Evolutionary conservation across 2,329 filamentous ascomycete genomes (phyloP).

Genomic region (Diplodia intermedia): DNA sequence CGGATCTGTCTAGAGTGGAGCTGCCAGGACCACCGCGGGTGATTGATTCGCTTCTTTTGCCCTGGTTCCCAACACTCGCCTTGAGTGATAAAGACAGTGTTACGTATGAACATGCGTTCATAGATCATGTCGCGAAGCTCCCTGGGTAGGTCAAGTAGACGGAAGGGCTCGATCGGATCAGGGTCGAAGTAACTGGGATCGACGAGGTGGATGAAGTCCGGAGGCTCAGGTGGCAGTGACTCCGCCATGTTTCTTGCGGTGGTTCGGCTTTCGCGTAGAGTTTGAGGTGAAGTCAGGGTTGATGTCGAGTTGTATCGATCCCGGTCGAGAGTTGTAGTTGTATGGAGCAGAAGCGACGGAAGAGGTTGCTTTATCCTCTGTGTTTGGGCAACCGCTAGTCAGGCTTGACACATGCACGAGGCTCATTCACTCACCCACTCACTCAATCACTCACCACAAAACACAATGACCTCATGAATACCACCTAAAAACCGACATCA

Average conservation of each 20-base stretch:
- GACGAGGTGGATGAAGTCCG: not conserved
- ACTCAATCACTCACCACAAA: not conserved
- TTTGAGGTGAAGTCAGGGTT: not conserved
- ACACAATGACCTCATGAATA: too few relatives aligned
- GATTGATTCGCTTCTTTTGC: not conserved
- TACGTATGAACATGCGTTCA: not conserved
- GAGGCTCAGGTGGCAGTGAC: not conserved
- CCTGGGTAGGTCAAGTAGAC: not conserved
- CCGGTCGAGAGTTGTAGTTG: not conserved
- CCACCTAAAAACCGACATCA: not conserved
- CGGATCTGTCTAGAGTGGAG: not conserved
- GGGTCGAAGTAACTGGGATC: not conserved
- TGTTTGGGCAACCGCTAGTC: too few relatives aligned
- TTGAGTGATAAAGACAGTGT: not conserved
- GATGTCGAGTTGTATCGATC: not conserved
- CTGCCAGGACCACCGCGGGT: not conserved
- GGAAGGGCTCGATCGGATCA: not conserved
- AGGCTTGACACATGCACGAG: too few relatives aligned
- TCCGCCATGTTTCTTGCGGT: not conserved
- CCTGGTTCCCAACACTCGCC: not conserved
- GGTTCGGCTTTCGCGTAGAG: not conserved
- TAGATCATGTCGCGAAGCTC: constrained; percentile 4
- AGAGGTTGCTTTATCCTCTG: not conserved
- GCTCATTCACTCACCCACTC: not conserved
- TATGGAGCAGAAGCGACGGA: not conserved